Evolutionary conservation across 2,329 filamentous ascomycete genomes (phyloP), one percentile per base, ranked within the genome.

Genomic region (Amylocarpus encephaloides): DNA sequence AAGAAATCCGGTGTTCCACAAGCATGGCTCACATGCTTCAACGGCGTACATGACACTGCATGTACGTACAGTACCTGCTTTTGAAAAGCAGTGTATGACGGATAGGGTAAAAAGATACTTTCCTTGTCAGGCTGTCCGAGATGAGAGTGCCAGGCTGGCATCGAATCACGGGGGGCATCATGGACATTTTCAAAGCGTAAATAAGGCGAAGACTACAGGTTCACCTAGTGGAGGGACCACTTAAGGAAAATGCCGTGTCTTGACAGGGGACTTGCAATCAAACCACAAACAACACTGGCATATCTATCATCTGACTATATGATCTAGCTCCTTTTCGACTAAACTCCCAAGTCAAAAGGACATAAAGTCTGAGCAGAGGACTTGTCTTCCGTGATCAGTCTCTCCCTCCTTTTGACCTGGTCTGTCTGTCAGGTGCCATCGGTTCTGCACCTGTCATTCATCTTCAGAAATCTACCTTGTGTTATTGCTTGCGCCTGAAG

Each of bases 291-390:
- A 16, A 36, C 34, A 5, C 38, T 16, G 18, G n/a, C n/a, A 4
- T 16, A 40, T 26, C 18, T n/a, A 40, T 19, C n/a, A 16, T 16
- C n/a, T 40, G 38, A 40, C 11, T 19, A 19, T 5, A 19, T 16
- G 10, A 11, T n/a, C 5, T 40, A 11, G 18, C 34, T 16, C 34
- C 11, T 5, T 3, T 44, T 16, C 19, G 29, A 16, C 30, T 32
- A 30, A n/a, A 18, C 9, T 32, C 15, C 19, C 9, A 29, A 43
- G 38, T 36, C 35, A 40, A 48, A 43, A 40, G 35, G 40, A 42
- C 42, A 52, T 52, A 52, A 48, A 52, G 44, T 15, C 36, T 22
- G 33, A n/a, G 39, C 22, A 34, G 11, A 41, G 11, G 45, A 33
- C 40, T 30, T 46, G 16, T 33, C 29, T 48, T 36, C 16, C 18